Percentiles rank a stretch among this genome's conserved stretches.
phyloP scores from a whole-genome alignment of 257 asterid species.

The Capsicum pubescens region DNA sequence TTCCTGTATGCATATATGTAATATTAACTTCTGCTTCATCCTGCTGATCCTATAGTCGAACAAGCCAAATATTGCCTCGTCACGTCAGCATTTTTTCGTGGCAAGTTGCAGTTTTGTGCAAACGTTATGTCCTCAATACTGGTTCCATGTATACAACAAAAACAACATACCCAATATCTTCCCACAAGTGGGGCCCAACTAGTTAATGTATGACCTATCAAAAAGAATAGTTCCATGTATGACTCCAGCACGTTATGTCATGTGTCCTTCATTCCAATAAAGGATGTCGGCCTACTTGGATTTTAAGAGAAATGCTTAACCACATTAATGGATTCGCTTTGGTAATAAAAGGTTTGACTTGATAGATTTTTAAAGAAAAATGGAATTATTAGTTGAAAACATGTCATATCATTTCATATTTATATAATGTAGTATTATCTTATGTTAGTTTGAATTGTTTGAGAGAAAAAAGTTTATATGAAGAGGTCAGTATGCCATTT shows the following conservation, averaged over 20 bases:
- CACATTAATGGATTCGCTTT: neutral
- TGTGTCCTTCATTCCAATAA: neutral
- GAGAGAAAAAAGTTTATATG: neutral
- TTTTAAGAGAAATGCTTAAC: constrained; percentile 19
- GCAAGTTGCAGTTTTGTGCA: neutral
- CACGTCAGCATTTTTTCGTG: neutral
- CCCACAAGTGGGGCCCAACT: neutral
- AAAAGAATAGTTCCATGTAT: neutral
- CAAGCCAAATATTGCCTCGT: constrained; percentile 6
- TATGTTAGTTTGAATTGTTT: neutral
- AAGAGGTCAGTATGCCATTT: neutral
- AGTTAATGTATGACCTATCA: neutral
- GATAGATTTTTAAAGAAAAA: neutral
- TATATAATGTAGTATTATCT: constrained; percentile 2
- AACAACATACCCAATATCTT: too few species aligned
- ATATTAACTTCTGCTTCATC: constrained; percentile 16
- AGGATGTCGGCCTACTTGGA: neutral
- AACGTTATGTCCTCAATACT: neutral
- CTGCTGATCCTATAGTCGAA: neutral
- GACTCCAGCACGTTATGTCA: neutral
- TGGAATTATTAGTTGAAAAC: neutral
- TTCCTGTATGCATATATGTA: neutral
- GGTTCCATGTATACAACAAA: neutral
- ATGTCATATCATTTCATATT: neutral
- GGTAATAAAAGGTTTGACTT: constrained; percentile 8